phyloP scores from a whole-genome alignment of 805 yeast genomes.

The Metschnikowia bowlesiae region DNA sequence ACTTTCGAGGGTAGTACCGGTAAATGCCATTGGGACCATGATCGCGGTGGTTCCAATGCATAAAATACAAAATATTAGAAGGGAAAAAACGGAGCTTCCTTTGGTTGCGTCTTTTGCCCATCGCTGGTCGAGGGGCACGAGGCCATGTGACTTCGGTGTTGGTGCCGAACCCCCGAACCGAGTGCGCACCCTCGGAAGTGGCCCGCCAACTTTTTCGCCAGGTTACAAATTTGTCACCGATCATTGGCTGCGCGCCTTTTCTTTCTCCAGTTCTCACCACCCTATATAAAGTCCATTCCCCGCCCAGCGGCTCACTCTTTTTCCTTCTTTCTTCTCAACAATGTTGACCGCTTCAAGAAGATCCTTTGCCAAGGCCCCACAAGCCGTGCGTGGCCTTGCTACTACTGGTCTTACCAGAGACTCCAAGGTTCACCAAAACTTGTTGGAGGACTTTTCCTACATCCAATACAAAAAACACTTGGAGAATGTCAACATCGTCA shows the following conservation, averaged over 20 bases:
- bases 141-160: not conserved
- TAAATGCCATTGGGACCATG: not conserved
- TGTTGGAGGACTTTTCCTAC: slow-evolving; percentile 77
- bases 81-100: no score
- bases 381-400: slow-evolving; percentile 21
- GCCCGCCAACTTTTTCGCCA: not conserved
- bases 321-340: slow-evolving; percentile 7
- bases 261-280: slow-evolving; percentile 13
- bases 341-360: slow-evolving; percentile 44
- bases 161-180: not conserved
- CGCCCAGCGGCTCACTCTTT: slow-evolving; percentile 1
- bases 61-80: not conserved
- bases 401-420: slow-evolving; percentile 21
- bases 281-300: slow-evolving; percentile 12
- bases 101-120: no score
- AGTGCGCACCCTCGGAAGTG: slow-evolving; percentile 13
- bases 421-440: slow-evolving; percentile 50
- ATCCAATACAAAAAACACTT: slow-evolving; percentile 88
- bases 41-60: no score
- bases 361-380: slow-evolving; percentile 21
- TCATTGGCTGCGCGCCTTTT: slow-evolving; percentile 20
- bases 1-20: not conserved
- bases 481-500: slow-evolving; percentile 83
- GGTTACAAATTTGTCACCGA: slow-evolving; percentile 21
- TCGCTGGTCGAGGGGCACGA: no score